Evolutionary conservation across 2,329 filamentous ascomycete species (phyloP).

Genomic region (Acephala macrosclerotiorum): DNA sequence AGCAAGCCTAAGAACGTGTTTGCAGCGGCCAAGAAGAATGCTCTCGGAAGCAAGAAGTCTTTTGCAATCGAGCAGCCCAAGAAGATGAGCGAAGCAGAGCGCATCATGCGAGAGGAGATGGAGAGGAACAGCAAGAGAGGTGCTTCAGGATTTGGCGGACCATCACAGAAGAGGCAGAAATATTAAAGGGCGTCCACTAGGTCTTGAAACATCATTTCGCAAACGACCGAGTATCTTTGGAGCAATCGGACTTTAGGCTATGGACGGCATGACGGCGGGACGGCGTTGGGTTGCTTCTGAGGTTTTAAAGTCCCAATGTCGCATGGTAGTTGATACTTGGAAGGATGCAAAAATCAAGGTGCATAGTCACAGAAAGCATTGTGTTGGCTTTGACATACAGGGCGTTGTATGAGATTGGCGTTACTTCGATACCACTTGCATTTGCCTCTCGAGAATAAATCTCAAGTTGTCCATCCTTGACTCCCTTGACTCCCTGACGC

Average conservation of each 20-base stretch:
- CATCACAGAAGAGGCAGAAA: constrained; percentile 63
- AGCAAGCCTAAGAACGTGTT: constrained; percentile 82
- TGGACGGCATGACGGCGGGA: not conserved
- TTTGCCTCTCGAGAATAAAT: constrained; percentile 29
- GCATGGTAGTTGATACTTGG: not conserved
- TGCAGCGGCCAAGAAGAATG: constrained; percentile 71
- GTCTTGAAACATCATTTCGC: no score
- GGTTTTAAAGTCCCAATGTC: no score
- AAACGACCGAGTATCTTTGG: no score
- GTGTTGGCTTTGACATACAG: constrained; percentile 15
- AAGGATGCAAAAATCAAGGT: not conserved
- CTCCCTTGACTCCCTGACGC: constrained; percentile 37
- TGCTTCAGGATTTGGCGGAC: constrained; percentile 53
- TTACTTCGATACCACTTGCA: constrained; percentile 40
- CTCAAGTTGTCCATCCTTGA: constrained; percentile 26
- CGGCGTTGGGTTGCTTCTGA: constrained; percentile 21
- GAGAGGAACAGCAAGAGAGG: constrained; percentile 70
- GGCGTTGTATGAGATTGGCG: constrained; percentile 24
- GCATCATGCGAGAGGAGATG: constrained; percentile 88
- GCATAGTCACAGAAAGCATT: constrained; percentile 15
- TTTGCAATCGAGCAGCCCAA: constrained; percentile 68
- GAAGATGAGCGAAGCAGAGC: constrained; percentile 87
- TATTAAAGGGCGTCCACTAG: constrained; percentile 32
- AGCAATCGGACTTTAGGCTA: no score
- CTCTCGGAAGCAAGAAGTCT: constrained; percentile 70